A percentile compares a stretch with the other conserved stretches of the same genome.
Evolutionary conservation across 2,329 filamentous ascomycete species (phyloP).

Genomic region (Trichophyton mentagrophytes): DNA sequence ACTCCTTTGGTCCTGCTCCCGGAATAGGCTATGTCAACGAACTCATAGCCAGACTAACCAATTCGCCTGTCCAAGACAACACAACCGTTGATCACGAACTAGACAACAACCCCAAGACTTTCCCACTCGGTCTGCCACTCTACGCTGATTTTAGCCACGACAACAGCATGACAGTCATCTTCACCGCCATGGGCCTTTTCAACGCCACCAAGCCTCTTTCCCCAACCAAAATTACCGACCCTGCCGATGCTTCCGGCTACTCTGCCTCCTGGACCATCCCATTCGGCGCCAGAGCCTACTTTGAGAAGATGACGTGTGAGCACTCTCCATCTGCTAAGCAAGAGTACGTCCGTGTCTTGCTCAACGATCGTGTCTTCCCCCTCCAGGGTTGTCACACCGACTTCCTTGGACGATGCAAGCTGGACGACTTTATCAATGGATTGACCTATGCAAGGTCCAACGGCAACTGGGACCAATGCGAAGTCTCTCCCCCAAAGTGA

Average conservation of each 20-base stretch:
- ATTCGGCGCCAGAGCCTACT: slow-evolving; percentile 67
- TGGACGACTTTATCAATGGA: slow-evolving; percentile 60
- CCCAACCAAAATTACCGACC: slow-evolving; percentile 36
- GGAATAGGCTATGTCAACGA: slow-evolving; percentile 83
- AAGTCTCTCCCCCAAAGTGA: background rate
- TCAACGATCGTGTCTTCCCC: slow-evolving; percentile 73
- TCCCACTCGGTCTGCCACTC: slow-evolving; percentile 55
- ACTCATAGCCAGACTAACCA: slow-evolving; percentile 66
- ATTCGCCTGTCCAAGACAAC: slow-evolving; percentile 53
- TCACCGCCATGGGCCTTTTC: slow-evolving; percentile 66
- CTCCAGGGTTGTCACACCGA: slow-evolving; percentile 60
- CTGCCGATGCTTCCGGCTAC: slow-evolving; percentile 50
- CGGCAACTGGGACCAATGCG: slow-evolving; percentile 61
- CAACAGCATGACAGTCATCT: slow-evolving; percentile 69
- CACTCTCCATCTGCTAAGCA: slow-evolving; percentile 30
- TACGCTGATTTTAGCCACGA: slow-evolving; percentile 92
- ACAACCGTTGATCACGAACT: slow-evolving; percentile 70
- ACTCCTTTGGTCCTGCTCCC: slow-evolving; percentile 67
- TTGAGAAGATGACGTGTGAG: slow-evolving; percentile 71
- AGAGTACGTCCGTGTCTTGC: slow-evolving; percentile 63
- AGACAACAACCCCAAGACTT: slow-evolving; percentile 53
- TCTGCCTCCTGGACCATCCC: slow-evolving; percentile 68
- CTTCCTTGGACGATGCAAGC: slow-evolving; percentile 53
- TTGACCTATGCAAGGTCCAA: slow-evolving; percentile 59
- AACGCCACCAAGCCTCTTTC: slow-evolving; percentile 48